Base-by-base conservation (phyloP, 2,329 filamentous ascomycete genomes). In the Penicillium sp. region DNA sequence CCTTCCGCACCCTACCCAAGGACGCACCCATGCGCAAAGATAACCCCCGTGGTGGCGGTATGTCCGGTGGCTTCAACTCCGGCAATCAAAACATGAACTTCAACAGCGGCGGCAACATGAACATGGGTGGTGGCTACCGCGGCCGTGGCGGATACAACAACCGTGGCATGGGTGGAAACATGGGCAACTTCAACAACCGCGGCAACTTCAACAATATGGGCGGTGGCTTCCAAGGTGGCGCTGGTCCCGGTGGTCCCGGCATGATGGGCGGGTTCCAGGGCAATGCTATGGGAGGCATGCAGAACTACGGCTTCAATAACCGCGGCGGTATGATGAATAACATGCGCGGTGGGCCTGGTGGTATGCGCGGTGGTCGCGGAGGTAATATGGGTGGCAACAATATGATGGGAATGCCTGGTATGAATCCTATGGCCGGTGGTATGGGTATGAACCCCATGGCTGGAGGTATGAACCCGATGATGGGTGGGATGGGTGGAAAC, bases 1-100 rank as follows among this genome's bases (percentile, higher is more conserved):
- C 93, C 0, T 98, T 96, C 84, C 88, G 90, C 63, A 97, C 92
- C 0, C 79, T 96, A 4, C 93, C 92, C 19, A 96, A 96, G 78
- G 93, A 96, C 71, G 88, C 89, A 0, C 91, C 90, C 0, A 83
- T 84, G 65, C 85, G 90, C 56, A 87, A 91, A 70, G 81, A 85
- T 58, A 86, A 86, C 52, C 81, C 85, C 73, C 78, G 81, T 48
- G 77, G 80, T 48, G 77, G 80, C 46, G 51, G 35, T 31, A 54
- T 55, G 74, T 75, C 54, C 84, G 82, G 70, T 22, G 71, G 74
- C 51, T 82, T 79, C 67, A 79, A 78, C 56, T 65, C 71, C 11
- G 56, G 33, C 62, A 68, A 65, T 51, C 65, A 75, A 64, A 67
- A 75, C 68, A 73, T 79, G 74, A 71, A 75, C 65, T 74, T 72